Base-by-base conservation (phyloP, 345 rosid species). In the Conringia planisiliqua region DNA sequence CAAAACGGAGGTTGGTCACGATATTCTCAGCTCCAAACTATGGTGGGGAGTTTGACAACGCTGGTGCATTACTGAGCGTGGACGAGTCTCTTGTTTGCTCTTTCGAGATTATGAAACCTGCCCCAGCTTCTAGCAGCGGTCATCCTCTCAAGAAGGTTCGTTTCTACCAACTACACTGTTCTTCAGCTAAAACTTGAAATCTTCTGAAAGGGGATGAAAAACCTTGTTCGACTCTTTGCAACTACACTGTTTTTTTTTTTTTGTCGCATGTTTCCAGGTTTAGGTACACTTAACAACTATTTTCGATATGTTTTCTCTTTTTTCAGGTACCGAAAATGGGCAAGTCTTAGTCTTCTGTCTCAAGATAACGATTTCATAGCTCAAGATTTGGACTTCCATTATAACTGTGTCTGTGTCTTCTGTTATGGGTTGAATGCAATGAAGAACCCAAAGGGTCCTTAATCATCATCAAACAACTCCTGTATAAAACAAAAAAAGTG, bases 21-120 rank as follows among this genome's bases (percentile, higher is more conserved):
- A 87, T 94, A 63, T 94, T 94, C 80, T 94, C 98, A 20, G 98
- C 98, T 58, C 93, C 98, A 55, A 94, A 94, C 86, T 94, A 94
- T 63, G 98, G 97, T 16, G 98, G 98, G 35, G 98, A 94, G 77
- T 94, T 94, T 66, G 97, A 94, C 82, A 91, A 94, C 58, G 97
- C 92, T 9, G 99, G 97, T 62, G 97, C 97, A 30, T 48, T 90
- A 14, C 68, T 92, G 82, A 90, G 93, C 27, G 96, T 95, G 0
- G 93, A 92, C 13, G 85, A 85, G 55, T 56, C 84, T 68, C 85
- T 95, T 29, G 88, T 90, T 22, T 95, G 99, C 79, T 89, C 99
- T 8, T 95, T 92, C 32, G 96, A 92, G 83, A 92, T 95, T 80
- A 74, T 95, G 82, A 95, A 95, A 79, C 93, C 99, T 2, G 67